A percentile compares a stretch with the other conserved stretches of the same genome.
These are phyloP conservation scores for Fusarium luffae DNA, from an alignment of 2,329 filamentous ascomycete genomes.

Conservation along the genomic window DNA sequence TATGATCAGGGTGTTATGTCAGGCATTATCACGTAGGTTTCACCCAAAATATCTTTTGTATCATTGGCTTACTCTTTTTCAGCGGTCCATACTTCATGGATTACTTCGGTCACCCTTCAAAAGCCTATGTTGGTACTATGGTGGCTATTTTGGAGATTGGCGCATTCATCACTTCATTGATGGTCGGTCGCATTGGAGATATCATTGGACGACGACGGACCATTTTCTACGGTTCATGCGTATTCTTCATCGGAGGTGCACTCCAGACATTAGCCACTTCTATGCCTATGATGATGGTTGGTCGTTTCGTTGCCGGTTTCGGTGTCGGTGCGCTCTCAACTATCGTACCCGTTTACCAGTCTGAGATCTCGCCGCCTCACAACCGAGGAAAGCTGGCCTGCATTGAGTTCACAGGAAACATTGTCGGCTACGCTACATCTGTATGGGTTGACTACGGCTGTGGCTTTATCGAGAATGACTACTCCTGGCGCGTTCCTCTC, in stretches of 20 bases:
- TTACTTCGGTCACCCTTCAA: constrained; percentile 90
- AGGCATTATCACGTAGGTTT: constrained; percentile 71
- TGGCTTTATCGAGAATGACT: constrained; percentile 84
- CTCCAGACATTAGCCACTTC: constrained; percentile 83
- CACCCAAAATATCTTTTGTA: background rate
- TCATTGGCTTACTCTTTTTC: constrained; percentile 37
- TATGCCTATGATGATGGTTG: constrained; percentile 90
- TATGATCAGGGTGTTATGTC: constrained; percentile 95
- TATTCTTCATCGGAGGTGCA: constrained; percentile 87
- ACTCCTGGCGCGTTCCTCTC: constrained; percentile 91
- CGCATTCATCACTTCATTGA: constrained; percentile 87
- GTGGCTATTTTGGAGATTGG: constrained; percentile 96
- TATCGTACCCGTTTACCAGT: constrained; percentile 93
- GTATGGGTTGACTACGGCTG: constrained; percentile 99
- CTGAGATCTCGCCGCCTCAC: constrained; percentile 94
- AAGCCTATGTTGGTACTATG: constrained; percentile 93
- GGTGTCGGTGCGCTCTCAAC: constrained; percentile 90
- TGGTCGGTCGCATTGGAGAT: constrained; percentile 90
- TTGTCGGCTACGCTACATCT: constrained; percentile 93
- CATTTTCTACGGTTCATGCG: constrained; percentile 91
- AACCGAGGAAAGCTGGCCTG: constrained; percentile 95
- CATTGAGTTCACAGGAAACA: constrained; percentile 98
- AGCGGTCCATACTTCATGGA: constrained; percentile 89
- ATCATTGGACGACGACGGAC: constrained; percentile 89
- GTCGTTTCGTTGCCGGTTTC: constrained; percentile 84